A percentile compares a stretch with the other conserved stretches of the same genome.
Conservation (phyloP, 2,329 filamentous ascomycete genomes). For the Trichoderma endophyticum region DNA sequence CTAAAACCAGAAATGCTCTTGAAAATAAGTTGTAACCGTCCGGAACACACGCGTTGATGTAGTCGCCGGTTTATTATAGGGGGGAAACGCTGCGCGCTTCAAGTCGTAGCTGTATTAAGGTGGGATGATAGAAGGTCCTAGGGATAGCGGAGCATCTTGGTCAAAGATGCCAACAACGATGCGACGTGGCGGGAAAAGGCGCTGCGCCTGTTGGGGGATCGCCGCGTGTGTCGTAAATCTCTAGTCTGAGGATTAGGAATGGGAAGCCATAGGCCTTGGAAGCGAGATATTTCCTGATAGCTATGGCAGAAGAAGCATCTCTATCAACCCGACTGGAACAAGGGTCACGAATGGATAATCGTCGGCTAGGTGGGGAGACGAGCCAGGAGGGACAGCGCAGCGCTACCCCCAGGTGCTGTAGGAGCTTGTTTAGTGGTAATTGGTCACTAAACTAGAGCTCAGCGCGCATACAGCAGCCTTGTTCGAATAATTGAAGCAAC, state of each 20-base stretch:
- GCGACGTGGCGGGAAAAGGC: not conserved
- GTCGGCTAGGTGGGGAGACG: constrained; percentile 35
- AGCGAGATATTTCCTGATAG: not conserved
- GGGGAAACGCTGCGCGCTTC: constrained; percentile 9
- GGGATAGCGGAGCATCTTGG: constrained; percentile 30
- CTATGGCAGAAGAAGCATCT: not conserved
- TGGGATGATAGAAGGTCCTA: constrained; percentile 21
- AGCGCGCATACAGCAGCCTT: not conserved
- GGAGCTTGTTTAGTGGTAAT: not conserved
- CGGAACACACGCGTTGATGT: not conserved
- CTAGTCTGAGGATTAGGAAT: not conserved
- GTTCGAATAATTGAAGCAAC: not conserved
- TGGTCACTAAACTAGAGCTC: not conserved
- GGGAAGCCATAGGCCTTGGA: not conserved
- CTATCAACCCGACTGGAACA: constrained; percentile 20
- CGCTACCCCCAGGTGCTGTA: not conserved
- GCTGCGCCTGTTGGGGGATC: not conserved
- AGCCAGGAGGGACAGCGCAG: constrained; percentile 24
- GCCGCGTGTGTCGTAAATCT: constrained; percentile 19
- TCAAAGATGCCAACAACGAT: constrained; percentile 19
- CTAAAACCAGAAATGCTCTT: constrained; percentile 15
- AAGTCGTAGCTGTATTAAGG: constrained; percentile 24
- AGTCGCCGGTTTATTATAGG: not conserved
- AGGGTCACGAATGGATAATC: constrained; percentile 16
- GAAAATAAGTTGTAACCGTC: not conserved